phyloP scores from a whole-genome alignment of 106 monocot genomes.

The Narthecium ossifragum region DNA sequence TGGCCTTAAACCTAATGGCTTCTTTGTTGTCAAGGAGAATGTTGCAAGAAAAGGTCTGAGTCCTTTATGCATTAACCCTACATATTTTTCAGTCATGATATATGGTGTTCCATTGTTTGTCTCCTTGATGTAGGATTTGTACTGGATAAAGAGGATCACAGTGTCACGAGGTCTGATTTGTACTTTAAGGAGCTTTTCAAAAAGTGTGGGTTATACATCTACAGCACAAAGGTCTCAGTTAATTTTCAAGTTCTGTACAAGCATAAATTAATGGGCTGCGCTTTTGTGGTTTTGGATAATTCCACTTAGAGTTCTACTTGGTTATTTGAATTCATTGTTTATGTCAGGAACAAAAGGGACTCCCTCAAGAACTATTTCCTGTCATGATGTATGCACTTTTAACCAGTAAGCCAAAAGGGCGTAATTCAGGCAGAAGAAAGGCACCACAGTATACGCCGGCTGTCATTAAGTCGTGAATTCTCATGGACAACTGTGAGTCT shows the following conservation, averaged over 20 bases:
- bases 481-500: neutral
- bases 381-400: slow-evolving; percentile 93
- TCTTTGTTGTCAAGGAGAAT: slow-evolving; percentile 92
- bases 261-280: neutral
- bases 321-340: neutral
- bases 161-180: slow-evolving; percentile 82
- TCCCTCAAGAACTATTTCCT: slow-evolving; percentile 74
- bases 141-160: slow-evolving; percentile 84
- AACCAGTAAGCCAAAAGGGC: slow-evolving; percentile 32
- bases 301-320: neutral
- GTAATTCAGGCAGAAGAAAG: slow-evolving; percentile 23
- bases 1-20: slow-evolving; percentile 85
- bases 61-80: neutral
- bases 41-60: slow-evolving; percentile 57
- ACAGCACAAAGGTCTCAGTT: slow-evolving; percentile 49
- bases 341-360: slow-evolving; percentile 75
- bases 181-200: slow-evolving; percentile 87
- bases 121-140: slow-evolving; percentile 67
- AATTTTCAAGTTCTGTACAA: neutral
- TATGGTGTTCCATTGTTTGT: neutral
- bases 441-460: slow-evolving; percentile 25
- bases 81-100: neutral
- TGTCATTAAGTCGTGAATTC: slow-evolving; percentile 40
- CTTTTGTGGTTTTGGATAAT: neutral
- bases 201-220: slow-evolving; percentile 64